These are phyloP conservation scores for Drosera capensis DNA, from an alignment of 148 eudicot genomes.

Conservation along the genomic window DNA sequence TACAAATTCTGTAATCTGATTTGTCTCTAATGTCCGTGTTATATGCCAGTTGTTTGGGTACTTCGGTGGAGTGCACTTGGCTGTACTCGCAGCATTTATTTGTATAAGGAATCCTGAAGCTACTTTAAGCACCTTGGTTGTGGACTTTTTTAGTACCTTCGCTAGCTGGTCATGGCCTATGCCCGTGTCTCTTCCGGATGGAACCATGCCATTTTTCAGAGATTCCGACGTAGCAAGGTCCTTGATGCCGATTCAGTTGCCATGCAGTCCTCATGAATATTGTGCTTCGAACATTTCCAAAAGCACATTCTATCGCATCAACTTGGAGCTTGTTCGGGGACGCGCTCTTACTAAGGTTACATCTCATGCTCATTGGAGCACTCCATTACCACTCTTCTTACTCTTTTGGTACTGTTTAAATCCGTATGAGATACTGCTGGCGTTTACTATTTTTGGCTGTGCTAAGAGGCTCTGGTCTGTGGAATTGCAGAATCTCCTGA, in stretches of 20 bases:
- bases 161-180: constrained; percentile 48
- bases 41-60: constrained; percentile 32
- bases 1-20: too few species aligned
- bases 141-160: constrained; percentile 29
- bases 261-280: constrained; percentile 25
- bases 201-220: background rate
- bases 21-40: too few species aligned
- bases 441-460: too few species aligned
- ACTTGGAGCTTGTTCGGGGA: constrained; percentile 30
- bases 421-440: too few species aligned
- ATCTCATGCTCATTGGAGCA: background rate
- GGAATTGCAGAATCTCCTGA: background rate
- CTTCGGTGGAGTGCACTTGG: constrained; percentile 48
- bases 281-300: constrained; percentile 40
- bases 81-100: constrained; percentile 35
- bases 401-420: too few species aligned
- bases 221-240: constrained; percentile 8
- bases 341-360: constrained; percentile 22
- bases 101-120: constrained; percentile 36
- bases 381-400: too few species aligned
- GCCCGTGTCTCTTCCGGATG: constrained; percentile 16
- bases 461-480: too few species aligned
- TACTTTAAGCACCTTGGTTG: constrained; percentile 20
- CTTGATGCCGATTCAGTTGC: constrained; percentile 40
- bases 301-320: constrained; percentile 34